Percentiles rank a stretch among this genome's conserved stretches.
Evolutionary conservation across 352 stramenopile genomes (phyloP).

Genomic region (Proteromonas lacertae): DNA sequence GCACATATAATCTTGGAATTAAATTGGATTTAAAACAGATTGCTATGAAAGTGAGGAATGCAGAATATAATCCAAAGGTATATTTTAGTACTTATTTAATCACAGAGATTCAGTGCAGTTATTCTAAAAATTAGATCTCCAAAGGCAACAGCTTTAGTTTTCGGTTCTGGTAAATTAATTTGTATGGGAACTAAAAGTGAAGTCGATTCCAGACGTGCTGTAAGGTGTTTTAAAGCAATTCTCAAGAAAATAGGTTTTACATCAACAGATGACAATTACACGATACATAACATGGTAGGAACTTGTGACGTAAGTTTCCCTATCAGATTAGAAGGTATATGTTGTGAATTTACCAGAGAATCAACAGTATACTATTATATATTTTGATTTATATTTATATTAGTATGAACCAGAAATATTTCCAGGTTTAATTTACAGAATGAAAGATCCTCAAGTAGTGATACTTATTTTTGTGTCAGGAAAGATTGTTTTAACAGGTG

Average conservation of each 20-base stretch:
- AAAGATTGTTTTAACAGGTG: constrained; percentile 81
- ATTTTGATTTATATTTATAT: too few species aligned
- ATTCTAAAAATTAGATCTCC: constrained; percentile 48
- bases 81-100: constrained; percentile 61
- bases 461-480: constrained; percentile 94
- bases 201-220: constrained; percentile 12
- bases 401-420: constrained; percentile 99
- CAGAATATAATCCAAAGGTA: too few species aligned
- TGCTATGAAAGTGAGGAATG: too few species aligned
- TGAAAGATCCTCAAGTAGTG: constrained; percentile 82
- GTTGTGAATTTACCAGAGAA: constrained; percentile 72
- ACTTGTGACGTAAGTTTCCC: constrained; percentile 88
- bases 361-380: too few species aligned
- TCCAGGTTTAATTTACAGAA: constrained; percentile 87
- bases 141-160: constrained; percentile 85
- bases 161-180: constrained; percentile 51
- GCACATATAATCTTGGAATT: too few species aligned
- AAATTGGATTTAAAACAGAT: too few species aligned
- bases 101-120: constrained; percentile 75
- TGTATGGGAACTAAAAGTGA: constrained; percentile 17
- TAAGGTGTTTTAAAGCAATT: constrained; percentile 19
- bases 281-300: constrained; percentile 87
- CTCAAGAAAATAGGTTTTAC: constrained; percentile 15
- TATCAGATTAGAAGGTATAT: constrained; percentile 85
- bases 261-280: constrained; percentile 21